Evolutionary conservation across 2,329 filamentous ascomycete species (phyloP).

Genomic region (Hypoxylon rubiginosum): DNA sequence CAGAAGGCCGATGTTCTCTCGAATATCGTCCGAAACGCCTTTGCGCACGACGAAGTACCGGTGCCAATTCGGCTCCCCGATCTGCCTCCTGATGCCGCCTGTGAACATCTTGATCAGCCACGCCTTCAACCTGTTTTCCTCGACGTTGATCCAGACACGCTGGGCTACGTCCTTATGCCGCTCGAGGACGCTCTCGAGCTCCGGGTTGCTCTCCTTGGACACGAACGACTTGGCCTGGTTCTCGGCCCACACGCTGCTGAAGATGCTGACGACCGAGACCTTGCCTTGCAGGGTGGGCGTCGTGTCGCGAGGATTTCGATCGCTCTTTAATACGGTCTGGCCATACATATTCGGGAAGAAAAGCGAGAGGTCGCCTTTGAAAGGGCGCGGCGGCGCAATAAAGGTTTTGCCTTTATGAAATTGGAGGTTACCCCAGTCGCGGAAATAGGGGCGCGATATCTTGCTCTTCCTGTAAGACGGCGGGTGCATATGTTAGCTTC

Average conservation of each 20-base stretch:
- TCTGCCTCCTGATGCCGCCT: conserved; percentile 63
- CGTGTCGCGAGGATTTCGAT: conserved; percentile 72
- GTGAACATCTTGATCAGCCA: conserved; percentile 70
- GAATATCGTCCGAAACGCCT: conserved; percentile 71
- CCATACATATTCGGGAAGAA: conserved; percentile 96
- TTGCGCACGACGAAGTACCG: conserved; percentile 73
- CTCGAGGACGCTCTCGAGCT: conserved; percentile 73
- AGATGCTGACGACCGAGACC: conserved; percentile 83
- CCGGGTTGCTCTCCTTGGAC: conserved; percentile 74
- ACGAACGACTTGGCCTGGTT: conserved; percentile 82
- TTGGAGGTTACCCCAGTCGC: conserved; percentile 90
- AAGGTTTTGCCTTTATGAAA: conserved; percentile 93
- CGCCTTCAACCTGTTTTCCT: conserved; percentile 80
- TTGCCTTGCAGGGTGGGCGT: conserved; percentile 80
- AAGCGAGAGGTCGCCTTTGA: conserved; percentile 83
- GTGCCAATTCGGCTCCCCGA: conserved; percentile 67
- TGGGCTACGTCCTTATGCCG: conserved; percentile 71
- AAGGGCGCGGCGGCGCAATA: conserved; percentile 84
- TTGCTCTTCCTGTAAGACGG: conserved; percentile 71
- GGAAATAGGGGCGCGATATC: conserved; percentile 91
- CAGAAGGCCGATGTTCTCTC: conserved; percentile 76
- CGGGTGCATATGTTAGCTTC: conserved; percentile 9
- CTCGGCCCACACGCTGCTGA: conserved; percentile 88
- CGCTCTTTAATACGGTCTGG: conserved; percentile 75
- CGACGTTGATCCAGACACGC: conserved; percentile 87